Percentiles rank a stretch among this genome's conserved stretches.
Evolutionary conservation across 495 filamentous ascomycete genomes (phyloP).

Genomic region (Neurospora sp.): DNA sequence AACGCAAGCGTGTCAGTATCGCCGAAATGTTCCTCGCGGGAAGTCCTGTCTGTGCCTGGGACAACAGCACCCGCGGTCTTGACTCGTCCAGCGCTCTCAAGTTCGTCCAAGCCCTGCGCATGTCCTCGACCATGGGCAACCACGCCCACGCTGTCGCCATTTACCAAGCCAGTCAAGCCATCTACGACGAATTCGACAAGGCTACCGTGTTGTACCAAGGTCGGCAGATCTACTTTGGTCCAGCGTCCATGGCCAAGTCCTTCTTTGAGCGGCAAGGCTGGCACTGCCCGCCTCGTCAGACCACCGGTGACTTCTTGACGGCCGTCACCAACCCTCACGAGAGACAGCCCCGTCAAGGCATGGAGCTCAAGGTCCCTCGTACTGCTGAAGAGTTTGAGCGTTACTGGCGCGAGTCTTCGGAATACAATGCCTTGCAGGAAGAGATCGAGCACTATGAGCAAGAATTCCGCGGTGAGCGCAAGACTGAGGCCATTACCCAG

Average conservation of each 20-base stretch:
- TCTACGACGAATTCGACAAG: slow-evolving; percentile 58
- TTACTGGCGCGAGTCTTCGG: slow-evolving; percentile 32
- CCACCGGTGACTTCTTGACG: slow-evolving; percentile 69
- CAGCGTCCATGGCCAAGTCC: slow-evolving; percentile 38
- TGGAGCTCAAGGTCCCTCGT: slow-evolving; percentile 51
- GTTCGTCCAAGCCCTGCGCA: slow-evolving; percentile 38
- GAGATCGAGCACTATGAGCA: slow-evolving; percentile 53
- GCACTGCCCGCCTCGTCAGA: slow-evolving; percentile 54
- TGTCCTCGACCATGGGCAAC: slow-evolving; percentile 40
- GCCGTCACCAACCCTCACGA: slow-evolving; percentile 65
- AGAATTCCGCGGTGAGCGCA: slow-evolving; percentile 40
- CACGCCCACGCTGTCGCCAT: slow-evolving; percentile 53
- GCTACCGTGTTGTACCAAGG: slow-evolving; percentile 53
- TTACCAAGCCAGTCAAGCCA: slow-evolving; percentile 63
- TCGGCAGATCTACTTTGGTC: slow-evolving; percentile 56
- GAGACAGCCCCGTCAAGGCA: slow-evolving; percentile 52
- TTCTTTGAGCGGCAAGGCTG: slow-evolving; percentile 55
- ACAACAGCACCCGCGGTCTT: slow-evolving; percentile 46
- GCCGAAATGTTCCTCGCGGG: slow-evolving; percentile 41
- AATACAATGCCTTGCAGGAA: slow-evolving; percentile 43
- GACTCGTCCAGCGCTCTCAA: slow-evolving; percentile 40
- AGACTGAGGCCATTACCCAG: slow-evolving; percentile 4
- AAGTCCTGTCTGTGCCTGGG: slow-evolving; percentile 39
- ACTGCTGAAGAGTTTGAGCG: slow-evolving; percentile 51
- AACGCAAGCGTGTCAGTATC: slow-evolving; percentile 45